Conservation (phyloP, 352 stramenopile species). For the Globisporangium megalacanthum region DNA sequence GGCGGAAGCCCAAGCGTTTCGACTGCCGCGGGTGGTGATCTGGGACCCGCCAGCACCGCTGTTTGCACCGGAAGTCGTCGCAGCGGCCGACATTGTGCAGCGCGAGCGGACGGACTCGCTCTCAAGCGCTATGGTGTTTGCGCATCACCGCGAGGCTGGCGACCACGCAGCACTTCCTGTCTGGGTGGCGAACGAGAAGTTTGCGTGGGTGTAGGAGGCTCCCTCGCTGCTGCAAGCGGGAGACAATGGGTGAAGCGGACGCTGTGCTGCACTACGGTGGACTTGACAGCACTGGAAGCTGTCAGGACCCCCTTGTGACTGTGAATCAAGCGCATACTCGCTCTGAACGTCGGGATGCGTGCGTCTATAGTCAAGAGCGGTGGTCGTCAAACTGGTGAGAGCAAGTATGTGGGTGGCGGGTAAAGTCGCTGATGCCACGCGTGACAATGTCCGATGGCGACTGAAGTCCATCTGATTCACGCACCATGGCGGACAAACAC, state of each 20-base stretch:
- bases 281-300: not conserved
- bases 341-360: too few relatives aligned
- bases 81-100: conserved; percentile 26
- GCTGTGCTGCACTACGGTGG: not conserved
- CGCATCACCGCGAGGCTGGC: conserved; percentile 5
- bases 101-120: conserved; percentile 42
- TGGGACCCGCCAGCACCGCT: conserved; percentile 34
- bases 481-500: too few relatives aligned
- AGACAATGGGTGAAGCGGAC: not conserved
- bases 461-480: too few relatives aligned
- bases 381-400: too few relatives aligned
- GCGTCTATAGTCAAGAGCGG: too few relatives aligned
- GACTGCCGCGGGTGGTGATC: conserved; percentile 32
- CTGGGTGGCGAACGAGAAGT: conserved; percentile 53
- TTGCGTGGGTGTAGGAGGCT: conserved; percentile 34
- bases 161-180: conserved; percentile 9
- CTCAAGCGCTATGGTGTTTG: conserved; percentile 53
- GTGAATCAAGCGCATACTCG: too few relatives aligned
- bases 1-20: conserved; percentile 33
- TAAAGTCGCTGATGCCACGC: too few relatives aligned
- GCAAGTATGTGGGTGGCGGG: too few relatives aligned
- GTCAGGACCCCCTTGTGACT: too few relatives aligned
- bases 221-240: not conserved
- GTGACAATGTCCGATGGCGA: too few relatives aligned
- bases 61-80: conserved; percentile 13